phyloP scores from a whole-genome alignment of 192 early-diverging fungal species.

The Spinellus fusiger region DNA sequence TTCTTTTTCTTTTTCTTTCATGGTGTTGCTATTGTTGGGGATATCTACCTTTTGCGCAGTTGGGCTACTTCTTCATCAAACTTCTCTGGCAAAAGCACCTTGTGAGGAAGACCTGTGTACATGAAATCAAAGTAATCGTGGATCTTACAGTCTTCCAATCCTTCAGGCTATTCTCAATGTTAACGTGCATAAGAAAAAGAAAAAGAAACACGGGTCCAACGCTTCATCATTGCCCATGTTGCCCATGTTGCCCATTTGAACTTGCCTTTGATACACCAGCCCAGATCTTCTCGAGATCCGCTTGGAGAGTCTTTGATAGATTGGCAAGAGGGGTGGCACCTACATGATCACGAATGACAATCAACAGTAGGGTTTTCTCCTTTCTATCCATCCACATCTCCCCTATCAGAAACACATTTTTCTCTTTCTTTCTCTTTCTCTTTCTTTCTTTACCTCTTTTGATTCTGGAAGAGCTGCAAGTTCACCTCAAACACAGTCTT shows the following conservation, averaged over 20 bases:
- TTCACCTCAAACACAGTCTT: conserved; percentile 99
- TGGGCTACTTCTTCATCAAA: conserved; percentile 69
- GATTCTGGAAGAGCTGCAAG: conserved; percentile 86
- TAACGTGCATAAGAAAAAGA: background rate
- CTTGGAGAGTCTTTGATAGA: conserved; percentile 68
- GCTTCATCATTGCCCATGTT: background rate
- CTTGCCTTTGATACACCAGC: conserved; percentile 70
- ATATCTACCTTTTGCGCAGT: conserved; percentile 56
- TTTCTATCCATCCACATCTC: conserved; percentile 38
- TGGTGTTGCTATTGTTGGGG: no score
- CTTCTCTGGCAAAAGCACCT: conserved; percentile 73
- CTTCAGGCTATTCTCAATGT: conserved; percentile 59
- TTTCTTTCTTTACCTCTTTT: conserved; percentile 68
- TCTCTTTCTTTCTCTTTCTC: background rate
- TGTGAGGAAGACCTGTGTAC: conserved; percentile 89
- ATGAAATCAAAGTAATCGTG: conserved; percentile 89
- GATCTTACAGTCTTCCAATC: conserved; percentile 68
- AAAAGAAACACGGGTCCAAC: background rate
- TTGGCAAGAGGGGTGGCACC: conserved; percentile 79
- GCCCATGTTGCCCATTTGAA: background rate
- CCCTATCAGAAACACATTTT: background rate
- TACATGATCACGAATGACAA: conserved; percentile 96
- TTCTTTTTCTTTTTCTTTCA: no score
- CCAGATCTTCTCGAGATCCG: conserved; percentile 92
- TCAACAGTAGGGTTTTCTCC: conserved; percentile 88